Evolutionary conservation across 768 basidiomycete species (phyloP), one percentile per base, ranked within the genome.

Genomic region (Auricularia sp.): DNA sequence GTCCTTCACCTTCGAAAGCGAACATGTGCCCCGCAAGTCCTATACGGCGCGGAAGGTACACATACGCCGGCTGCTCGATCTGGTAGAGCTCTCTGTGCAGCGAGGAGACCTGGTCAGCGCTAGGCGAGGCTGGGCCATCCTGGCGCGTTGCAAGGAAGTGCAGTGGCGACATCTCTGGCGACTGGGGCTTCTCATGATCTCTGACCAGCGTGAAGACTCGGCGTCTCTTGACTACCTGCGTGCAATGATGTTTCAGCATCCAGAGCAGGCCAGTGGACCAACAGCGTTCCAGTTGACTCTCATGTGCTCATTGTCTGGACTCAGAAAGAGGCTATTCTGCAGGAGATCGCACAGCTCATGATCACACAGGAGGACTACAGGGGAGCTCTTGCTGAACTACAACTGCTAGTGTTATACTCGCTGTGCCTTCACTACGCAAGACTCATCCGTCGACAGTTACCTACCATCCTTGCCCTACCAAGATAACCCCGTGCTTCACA

Each of bases 401-500:
- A 94, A 71, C 80, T 94, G 91, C 93, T 75, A 67, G 83, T 74
- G 18, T 54, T 61, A 34, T n/a, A 29, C 39, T 51, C 44, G 51
- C 16, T 35, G 47, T 53, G 21, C 44, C 54, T 63, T 60, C n/a
- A 65, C 59, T 65, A 63, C 62, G 65, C 58, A 61, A 58, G 54
- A 42, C 47, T 23, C 3, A 47, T 21, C 67, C n/a, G 66, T 61
- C 58, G 58, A 61, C 65, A 93, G 93, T 33, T 95, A 91, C 72
- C 80, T 96, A 4, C 90, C 92, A 1, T 88, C 91, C 2, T 88
- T 90, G 72, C 94, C 94, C 2, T 96, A 87, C 76, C 87, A 87
- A 71, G 88, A 92, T 68, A 90, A 91, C 67, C 81, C 88, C 1
- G 76, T 85, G 6, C 77, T 96, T 35, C 91, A 96, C 70, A 78